These are phyloP conservation scores for Kodamaea derodonti DNA, from an alignment of 1,139 yeast genomes.

Conservation along the genomic window DNA sequence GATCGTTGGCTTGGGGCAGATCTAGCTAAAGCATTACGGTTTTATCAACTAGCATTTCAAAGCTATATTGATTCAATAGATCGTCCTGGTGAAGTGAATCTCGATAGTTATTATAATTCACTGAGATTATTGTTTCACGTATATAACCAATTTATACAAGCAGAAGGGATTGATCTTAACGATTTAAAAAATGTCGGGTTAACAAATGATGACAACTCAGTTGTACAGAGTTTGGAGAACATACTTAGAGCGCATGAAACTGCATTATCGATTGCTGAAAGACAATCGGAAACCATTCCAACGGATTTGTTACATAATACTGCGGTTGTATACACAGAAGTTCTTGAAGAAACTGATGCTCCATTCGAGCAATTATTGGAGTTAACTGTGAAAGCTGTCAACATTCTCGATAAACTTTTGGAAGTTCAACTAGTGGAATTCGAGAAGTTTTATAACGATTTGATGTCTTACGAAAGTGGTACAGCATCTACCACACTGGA, in stretches of 20 bases:
- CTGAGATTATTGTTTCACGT: slow-evolving; percentile 49
- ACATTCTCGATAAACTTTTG: slow-evolving; percentile 16
- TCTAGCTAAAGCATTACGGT: slow-evolving; percentile 48
- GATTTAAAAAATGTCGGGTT: slow-evolving; percentile 37
- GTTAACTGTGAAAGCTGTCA: slow-evolving; percentile 17
- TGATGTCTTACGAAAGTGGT: slow-evolving; percentile 9
- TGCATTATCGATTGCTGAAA: slow-evolving; percentile 24
- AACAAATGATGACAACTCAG: slow-evolving; percentile 26
- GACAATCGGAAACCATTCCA: slow-evolving; percentile 16
- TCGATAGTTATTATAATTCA: slow-evolving; percentile 47
- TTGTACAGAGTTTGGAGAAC: slow-evolving; percentile 32
- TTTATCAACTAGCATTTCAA: slow-evolving; percentile 47
- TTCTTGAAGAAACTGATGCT: slow-evolving; percentile 30
- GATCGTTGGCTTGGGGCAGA: slow-evolving; percentile 59
- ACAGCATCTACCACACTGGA: slow-evolving; percentile 3
- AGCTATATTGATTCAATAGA: slow-evolving; percentile 31
- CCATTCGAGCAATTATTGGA: slow-evolving; percentile 14
- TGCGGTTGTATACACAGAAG: slow-evolving; percentile 46
- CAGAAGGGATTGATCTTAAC: slow-evolving; percentile 39
- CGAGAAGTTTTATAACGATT: slow-evolving; percentile 25
- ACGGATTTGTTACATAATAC: slow-evolving; percentile 44
- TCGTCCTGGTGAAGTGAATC: slow-evolving; percentile 11
- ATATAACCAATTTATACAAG: slow-evolving; percentile 38
- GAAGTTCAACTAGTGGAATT: slow-evolving; percentile 24
- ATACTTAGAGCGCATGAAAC: slow-evolving; percentile 39